Base-by-base conservation (phyloP, 345 rosid species). In the Lepidium sativum region DNA sequence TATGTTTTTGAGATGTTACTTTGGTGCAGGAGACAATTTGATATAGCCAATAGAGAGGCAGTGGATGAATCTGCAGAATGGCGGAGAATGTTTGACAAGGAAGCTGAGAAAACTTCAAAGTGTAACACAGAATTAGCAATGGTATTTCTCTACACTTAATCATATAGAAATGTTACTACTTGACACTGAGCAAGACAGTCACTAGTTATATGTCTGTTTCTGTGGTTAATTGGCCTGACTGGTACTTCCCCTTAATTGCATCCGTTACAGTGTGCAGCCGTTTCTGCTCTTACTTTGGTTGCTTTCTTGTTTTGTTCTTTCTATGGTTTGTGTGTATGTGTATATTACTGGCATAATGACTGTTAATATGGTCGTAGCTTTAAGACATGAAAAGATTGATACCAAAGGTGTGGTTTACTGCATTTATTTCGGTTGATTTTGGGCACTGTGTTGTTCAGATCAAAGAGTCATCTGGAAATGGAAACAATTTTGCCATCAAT, bases 1-100 rank as follows among this genome's bases (percentile, higher is more conserved):
- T 4, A 60, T 12, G 67, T 11, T 1, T 50, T 44, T 35, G 25
- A 21, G 45, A 6, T 56, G 23, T 55, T 32, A 51, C 31, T 0
- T 37, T 66, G 48, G 68, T 81, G 79, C 51, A 92, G 94, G 74
- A 81, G 81, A 69, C 90, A 92, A 68, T 89, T 92, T 65, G 98
- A 92, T 83, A 75, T 89, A 6, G 97, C 97, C 0, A 86, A 86
- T 71, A 81, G 85, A 63, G 97, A 92, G 54, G 97, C 99, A 42
- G 77, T 87, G 92, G 96, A 92, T 63, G 97, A 89, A 75, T 86
- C 99, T 55, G 95, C 96, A 2, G 99, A 84, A 32, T 92, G 99
- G 99, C 75, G 97, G 53, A 60, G 71, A 78, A 83, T 75, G 70
- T 94, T 80, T 68, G 97, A 89, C 51, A 67, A 33, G 21, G 87